phyloP scores from a whole-genome alignment of 2,329 filamentous ascomycete genomes.

The Arthrobotrys pseudoclavata region DNA sequence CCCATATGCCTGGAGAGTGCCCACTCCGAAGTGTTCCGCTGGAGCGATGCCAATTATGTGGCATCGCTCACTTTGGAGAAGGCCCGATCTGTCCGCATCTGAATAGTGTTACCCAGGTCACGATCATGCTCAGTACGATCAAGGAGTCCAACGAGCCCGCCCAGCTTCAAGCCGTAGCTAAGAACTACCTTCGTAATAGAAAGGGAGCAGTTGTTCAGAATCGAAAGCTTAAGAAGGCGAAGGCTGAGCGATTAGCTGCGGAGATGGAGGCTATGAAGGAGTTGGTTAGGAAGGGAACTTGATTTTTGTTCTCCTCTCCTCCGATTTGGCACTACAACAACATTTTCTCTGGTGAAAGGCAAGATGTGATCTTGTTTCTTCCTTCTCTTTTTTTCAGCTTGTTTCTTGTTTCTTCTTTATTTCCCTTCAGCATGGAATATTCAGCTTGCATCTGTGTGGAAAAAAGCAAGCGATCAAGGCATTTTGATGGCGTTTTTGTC shows the following conservation, averaged over 20 bases:
- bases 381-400: not conserved
- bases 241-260: conserved; percentile 48
- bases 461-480: conserved; percentile 13
- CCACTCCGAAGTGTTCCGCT: conserved; percentile 73
- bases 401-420: not conserved
- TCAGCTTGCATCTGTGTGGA: not conserved
- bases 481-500: conserved; percentile 1
- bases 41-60: conserved; percentile 76
- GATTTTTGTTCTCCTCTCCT: not conserved
- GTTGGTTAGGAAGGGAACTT: conserved; percentile 46
- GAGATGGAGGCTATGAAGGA: conserved; percentile 45
- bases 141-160: conserved; percentile 72
- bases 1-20: conserved; percentile 74
- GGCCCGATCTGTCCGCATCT: conserved; percentile 74
- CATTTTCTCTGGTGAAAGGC: not conserved
- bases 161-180: conserved; percentile 71
- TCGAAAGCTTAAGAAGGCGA: conserved; percentile 67
- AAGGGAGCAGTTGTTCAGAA: conserved; percentile 71
- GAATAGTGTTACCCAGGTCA: conserved; percentile 74
- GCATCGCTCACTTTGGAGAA: conserved; percentile 73
- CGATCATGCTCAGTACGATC: conserved; percentile 75
- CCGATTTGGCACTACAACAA: not conserved
- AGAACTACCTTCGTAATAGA: conserved; percentile 72
- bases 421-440: not conserved
- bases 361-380: not conserved